Percentiles rank a stretch among this genome's conserved stretches.
Conservation (phyloP, 2,329 filamentous ascomycete genomes). For the Colletotrichum graminicola region DNA sequence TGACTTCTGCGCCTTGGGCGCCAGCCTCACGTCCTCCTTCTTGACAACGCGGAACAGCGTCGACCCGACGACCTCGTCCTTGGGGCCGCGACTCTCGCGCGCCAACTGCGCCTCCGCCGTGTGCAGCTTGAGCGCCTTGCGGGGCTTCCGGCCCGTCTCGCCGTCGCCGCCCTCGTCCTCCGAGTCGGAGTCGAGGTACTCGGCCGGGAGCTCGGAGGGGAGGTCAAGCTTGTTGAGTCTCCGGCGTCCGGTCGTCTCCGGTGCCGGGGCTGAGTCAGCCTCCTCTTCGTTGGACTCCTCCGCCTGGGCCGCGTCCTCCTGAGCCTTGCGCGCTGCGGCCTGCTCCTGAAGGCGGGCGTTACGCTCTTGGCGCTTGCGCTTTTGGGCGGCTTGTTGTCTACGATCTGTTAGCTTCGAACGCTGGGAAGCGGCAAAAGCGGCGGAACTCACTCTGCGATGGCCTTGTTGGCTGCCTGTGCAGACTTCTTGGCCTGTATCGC, state of each 20-base stretch:
- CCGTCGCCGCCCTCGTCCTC: conserved; percentile 54
- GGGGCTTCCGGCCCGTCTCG: conserved; percentile 45
- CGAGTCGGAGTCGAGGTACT: conserved; percentile 66
- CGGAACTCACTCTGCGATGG: conserved; percentile 62
- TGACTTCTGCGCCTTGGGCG: conserved; percentile 61
- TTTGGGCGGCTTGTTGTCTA: conserved; percentile 64
- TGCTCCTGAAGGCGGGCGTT: conserved; percentile 68
- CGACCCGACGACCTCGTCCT: conserved; percentile 63
- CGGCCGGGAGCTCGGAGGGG: conserved; percentile 63
- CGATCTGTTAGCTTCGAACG: conserved; percentile 13
- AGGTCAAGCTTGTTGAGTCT: conserved; percentile 53
- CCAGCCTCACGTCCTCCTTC: conserved; percentile 60
- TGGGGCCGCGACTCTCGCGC: conserved; percentile 50
- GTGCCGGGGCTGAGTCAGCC: conserved; percentile 43
- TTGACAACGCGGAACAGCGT: conserved; percentile 66
- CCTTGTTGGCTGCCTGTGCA: conserved; percentile 61
- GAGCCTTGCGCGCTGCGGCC: conserved; percentile 62
- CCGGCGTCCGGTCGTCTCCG: conserved; percentile 38
- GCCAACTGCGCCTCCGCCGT: conserved; percentile 54
- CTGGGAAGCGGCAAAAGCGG: not conserved
- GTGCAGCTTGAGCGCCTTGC: conserved; percentile 60
- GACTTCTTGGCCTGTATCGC: conserved; percentile 61
- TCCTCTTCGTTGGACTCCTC: conserved; percentile 30
- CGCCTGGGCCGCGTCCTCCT: conserved; percentile 22
- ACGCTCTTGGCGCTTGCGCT: conserved; percentile 67